Conservation (phyloP, 371 early-diverging fungal genomes). For the Mucor ambiguus region DNA sequence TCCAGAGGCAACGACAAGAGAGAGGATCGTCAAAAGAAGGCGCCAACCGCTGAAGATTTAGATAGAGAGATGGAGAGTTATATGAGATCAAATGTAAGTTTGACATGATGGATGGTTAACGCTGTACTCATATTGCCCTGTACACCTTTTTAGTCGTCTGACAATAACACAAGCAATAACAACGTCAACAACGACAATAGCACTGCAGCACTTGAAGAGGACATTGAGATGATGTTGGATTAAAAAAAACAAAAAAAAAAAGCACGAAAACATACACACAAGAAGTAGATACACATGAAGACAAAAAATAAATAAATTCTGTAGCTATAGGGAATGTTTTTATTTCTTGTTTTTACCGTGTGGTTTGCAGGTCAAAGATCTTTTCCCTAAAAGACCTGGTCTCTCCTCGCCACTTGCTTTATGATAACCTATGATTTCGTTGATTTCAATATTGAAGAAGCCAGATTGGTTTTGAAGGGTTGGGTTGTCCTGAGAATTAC, state of each 20-base stretch:
- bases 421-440: not conserved
- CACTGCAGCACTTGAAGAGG: not conserved
- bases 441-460: not conserved
- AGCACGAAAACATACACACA: not conserved
- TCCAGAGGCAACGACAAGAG: constrained; percentile 5
- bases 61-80: constrained; percentile 52
- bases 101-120: not conserved
- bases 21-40: constrained; percentile 17
- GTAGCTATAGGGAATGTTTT: not conserved
- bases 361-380: not conserved
- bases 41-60: constrained; percentile 29
- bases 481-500: not conserved
- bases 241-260: constrained; percentile 9
- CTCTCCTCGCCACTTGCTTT: not conserved
- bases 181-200: not conserved
- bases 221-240: constrained; percentile 24
- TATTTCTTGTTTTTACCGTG: not conserved
- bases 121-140: too few species aligned
- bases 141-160: not conserved
- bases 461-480: not conserved
- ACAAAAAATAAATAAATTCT: not conserved
- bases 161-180: not conserved
- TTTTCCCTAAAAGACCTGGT: not conserved
- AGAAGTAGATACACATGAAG: not conserved
- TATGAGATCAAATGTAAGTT: constrained; percentile 32